Evolutionary conservation across 2,329 filamentous ascomycete genomes (phyloP), one percentile per base, ranked within the genome.

Genomic region (Aspergillus ibericus): DNA sequence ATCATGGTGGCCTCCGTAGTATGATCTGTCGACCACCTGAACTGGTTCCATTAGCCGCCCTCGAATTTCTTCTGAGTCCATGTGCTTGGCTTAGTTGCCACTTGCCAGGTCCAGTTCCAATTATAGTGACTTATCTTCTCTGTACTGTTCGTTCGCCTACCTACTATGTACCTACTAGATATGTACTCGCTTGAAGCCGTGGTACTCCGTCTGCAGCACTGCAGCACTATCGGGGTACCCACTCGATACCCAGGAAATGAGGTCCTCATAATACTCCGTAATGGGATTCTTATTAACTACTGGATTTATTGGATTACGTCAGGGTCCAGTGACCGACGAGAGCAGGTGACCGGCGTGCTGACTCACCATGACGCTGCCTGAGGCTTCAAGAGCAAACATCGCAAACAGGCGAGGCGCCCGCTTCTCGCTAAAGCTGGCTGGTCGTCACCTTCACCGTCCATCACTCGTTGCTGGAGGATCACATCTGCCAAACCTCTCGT

Each of bases 371-470:
- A 27, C 8, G 0, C 18, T 64, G 62, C 64, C 64, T 62, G 22
- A 65, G 64, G 64, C 63, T 38, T 3, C 15, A 6, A 48, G 32
- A 40, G 35, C 58, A 61, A 64, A 62, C 55, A 54, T 42, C 47
- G 47, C 64, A 68, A 68, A 68, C 66, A 63, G 58, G 18, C 47
- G 58, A 59, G 56, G 57, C 57, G 53, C 59, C 56, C 53, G 62
- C 58, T 55, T 59, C 65, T 67, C 64, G 63, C 66, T 68, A 66
- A 65, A 66, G 60, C 60, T 61, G 59, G 59, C 59, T 58, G 62
- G 61, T 63, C 64, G 60, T 66, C 66, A 66, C 61, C 62, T 53
- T 68, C 66, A 68, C 66, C 66, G 66, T 63, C 63, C 60, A 65
- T 66, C 62, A 59, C 63, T 65, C 52, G 62, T 65, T 63, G 60